phyloP scores from a whole-genome alignment of 306 rosid species.

The Senna tora region DNA sequence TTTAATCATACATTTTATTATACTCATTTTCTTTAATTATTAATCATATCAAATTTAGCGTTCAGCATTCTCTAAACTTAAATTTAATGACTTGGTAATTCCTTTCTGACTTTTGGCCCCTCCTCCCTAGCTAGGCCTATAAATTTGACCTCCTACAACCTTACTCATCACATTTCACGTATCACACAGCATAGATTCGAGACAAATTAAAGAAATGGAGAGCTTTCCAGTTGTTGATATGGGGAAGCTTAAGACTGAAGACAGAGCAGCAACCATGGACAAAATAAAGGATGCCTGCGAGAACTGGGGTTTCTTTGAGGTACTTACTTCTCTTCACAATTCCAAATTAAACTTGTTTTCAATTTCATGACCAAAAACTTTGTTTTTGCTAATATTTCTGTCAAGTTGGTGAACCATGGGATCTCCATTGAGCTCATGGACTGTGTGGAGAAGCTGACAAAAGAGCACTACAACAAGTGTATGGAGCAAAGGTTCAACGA shows the following conservation, averaged over 20 bases:
- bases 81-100: no score
- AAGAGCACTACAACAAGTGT: slow-evolving; percentile 73
- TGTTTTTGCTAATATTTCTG: neutral
- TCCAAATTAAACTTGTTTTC: no score
- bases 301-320: slow-evolving; percentile 94
- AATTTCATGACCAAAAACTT: no score
- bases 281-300: slow-evolving; percentile 69
- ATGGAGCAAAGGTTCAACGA: slow-evolving; percentile 80
- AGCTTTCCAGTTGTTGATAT: slow-evolving; percentile 78
- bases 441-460: slow-evolving; percentile 68
- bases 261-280: slow-evolving; percentile 58
- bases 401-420: slow-evolving; percentile 80
- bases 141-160: slow-evolving; percentile 40
- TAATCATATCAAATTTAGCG: no score
- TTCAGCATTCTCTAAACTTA: no score
- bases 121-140: neutral
- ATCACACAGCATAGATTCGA: slow-evolving; percentile 6
- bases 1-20: no score
- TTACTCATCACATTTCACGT: slow-evolving; percentile 10
- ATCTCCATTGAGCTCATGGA: slow-evolving; percentile 73
- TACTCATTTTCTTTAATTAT: no score
- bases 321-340: slow-evolving; percentile 7
- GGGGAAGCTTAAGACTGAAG: slow-evolving; percentile 62
- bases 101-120: no score
- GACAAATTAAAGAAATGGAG: slow-evolving; percentile 36